Evolutionary conservation across 352 stramenopile genomes (phyloP).

Genomic region (Phytophthora ramorum): DNA sequence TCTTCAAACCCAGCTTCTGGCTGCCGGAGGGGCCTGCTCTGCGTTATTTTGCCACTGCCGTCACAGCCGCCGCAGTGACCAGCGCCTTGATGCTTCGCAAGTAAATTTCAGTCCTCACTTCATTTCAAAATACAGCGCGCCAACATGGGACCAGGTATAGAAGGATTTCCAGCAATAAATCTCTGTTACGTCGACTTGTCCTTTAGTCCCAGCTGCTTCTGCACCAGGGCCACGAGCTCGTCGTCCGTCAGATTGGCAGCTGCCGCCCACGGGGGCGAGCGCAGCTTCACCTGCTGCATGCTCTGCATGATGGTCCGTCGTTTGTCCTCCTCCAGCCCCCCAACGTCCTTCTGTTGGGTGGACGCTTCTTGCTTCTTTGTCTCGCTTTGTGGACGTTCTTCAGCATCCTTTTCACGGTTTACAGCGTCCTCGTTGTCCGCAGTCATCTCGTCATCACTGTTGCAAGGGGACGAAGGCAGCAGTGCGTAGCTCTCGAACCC

Average conservation of each 20-base stretch:
- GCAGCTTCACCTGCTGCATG: slow-evolving; percentile 60
- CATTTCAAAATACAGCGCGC: slow-evolving; percentile 9
- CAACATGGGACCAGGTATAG: slow-evolving; percentile 5
- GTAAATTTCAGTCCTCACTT: slow-evolving; percentile 9
- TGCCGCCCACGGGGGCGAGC: slow-evolving; percentile 55
- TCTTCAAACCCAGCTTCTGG: slow-evolving; percentile 18
- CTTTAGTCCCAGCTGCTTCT: slow-evolving; percentile 37
- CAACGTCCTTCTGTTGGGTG: slow-evolving; percentile 7
- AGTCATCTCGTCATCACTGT: slow-evolving; percentile 28
- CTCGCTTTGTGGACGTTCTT: slow-evolving; percentile 2
- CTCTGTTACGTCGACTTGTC: slow-evolving; percentile 14
- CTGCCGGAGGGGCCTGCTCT: background rate
- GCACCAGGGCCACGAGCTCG: slow-evolving; percentile 60
- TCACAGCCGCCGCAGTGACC: slow-evolving; percentile 23
- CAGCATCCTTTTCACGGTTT: slow-evolving; percentile 10
- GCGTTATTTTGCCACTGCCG: slow-evolving; percentile 18
- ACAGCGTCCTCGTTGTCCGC: slow-evolving; percentile 13
- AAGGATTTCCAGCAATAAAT: slow-evolving; percentile 17
- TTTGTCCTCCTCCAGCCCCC: slow-evolving; percentile 38
- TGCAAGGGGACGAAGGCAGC: slow-evolving; percentile 40
- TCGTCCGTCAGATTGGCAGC: slow-evolving; percentile 54
- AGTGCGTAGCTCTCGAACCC: slow-evolving; percentile 38
- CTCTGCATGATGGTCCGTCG: slow-evolving; percentile 55
- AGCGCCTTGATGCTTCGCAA: slow-evolving; percentile 29
- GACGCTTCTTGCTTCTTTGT: background rate